phyloP scores from a whole-genome alignment of 2,329 filamentous ascomycete species.

The Ophiostoma sp. region DNA sequence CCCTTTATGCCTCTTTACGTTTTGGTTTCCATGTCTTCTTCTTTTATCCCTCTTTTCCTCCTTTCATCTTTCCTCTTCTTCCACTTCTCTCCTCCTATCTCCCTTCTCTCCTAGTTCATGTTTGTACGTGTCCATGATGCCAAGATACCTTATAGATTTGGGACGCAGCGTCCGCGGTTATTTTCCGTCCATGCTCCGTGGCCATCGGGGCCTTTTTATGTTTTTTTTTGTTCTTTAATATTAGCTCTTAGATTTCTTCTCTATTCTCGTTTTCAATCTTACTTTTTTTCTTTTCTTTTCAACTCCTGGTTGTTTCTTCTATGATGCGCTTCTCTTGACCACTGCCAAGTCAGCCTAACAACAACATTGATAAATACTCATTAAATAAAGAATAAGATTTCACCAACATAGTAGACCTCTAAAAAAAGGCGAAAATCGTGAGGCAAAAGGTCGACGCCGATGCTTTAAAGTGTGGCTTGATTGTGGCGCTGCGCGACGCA shows the following conservation, averaged over 20 bases:
- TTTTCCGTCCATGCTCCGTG: constrained; percentile 8
- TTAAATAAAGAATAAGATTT: too few species aligned
- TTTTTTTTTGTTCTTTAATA: neutral
- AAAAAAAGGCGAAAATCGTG: too few species aligned
- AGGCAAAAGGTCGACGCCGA: too few species aligned
- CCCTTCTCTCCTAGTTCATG: constrained; percentile 20
- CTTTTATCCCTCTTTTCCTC: neutral
- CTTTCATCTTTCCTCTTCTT: neutral
- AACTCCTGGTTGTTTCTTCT: neutral
- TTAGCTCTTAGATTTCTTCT: neutral
- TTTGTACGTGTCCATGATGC: constrained; percentile 17
- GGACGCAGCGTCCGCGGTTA: constrained; percentile 19
- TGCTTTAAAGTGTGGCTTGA: neutral
- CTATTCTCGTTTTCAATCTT: too few species aligned
- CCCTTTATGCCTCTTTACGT: neutral
- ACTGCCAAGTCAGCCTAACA: too few species aligned
- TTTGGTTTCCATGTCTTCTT: too few species aligned
- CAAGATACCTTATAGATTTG: constrained; percentile 26
- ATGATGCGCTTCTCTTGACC: neutral
- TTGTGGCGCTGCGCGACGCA: neutral
- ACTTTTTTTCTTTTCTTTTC: neutral
- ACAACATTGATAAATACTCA: too few species aligned
- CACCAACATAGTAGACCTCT: too few species aligned
- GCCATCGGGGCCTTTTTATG: neutral
- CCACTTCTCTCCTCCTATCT: neutral